Base-by-base conservation (phyloP, 2,329 filamentous ascomycete genomes). In the Daldinia sp. region DNA sequence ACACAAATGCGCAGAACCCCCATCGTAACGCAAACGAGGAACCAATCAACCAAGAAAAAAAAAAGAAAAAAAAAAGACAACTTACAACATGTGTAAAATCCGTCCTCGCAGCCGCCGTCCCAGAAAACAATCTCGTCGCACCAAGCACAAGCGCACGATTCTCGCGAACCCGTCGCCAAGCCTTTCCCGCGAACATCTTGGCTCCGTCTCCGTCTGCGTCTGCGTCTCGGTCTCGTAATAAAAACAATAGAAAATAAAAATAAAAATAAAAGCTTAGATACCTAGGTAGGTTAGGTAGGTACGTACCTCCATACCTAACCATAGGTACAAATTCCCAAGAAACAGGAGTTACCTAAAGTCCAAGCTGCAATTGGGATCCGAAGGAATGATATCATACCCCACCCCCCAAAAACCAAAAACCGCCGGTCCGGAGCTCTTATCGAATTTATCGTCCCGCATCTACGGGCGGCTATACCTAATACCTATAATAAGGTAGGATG, bases 1-100 rank as follows among this genome's bases (percentile, higher is more conserved):
- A 34, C 32, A 34, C 32, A n/a, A n/a, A 34, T 5, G 13, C 15
- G 4, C 15, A 34, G 4, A 30, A n/a, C 3, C 13, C 3, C 13
- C 13, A n/a, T n/a, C n/a, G n/a, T n/a, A n/a, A n/a, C n/a, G n/a
- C n/a, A n/a, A n/a, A n/a, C n/a, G n/a, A n/a, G n/a, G n/a, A n/a
- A n/a, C n/a, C n/a, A n/a, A n/a, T n/a, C 15, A 32, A 49, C 15
- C 23, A 29, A 17, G 15, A n/a, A 17, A 21, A 50, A 23, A 50
- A 6, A 15, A 7, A 37, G 9, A 37, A 37, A 8, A 23, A 35
- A 27, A 19, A 1, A 17, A 51, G 4, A 5, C 17, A 11, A 74
- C 74, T 70, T 66, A 77, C 76, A 48, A 76, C 75, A 69, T 78
- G 75, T 15, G 73, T 76, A 48, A 77, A 78, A 66, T 78, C 75